These are phyloP conservation scores for Eimeria brunetti DNA, from an alignment of 169 alveolate genomes.

Conservation along the genomic window DNA sequence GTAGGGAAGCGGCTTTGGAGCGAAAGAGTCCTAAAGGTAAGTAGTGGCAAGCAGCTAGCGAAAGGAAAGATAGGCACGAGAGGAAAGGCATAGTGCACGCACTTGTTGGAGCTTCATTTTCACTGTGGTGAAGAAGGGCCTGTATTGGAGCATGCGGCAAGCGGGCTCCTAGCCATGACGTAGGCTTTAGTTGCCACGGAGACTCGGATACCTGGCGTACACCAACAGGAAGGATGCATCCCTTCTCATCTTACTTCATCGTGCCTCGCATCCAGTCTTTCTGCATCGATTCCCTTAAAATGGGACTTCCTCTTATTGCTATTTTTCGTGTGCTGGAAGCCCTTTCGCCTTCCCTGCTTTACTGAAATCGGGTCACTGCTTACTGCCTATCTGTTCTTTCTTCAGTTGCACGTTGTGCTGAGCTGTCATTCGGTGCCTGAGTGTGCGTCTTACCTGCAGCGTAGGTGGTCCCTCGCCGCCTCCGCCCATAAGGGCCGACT, in stretches of 20 bases:
- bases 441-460: constrained; percentile 23
- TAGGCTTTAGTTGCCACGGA: constrained; percentile 46
- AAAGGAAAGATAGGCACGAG: neutral
- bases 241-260: neutral
- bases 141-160: constrained; percentile 63
- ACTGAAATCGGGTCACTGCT: neutral
- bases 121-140: constrained; percentile 33
- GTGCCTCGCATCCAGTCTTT: neutral
- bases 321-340: neutral
- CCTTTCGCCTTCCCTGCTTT: neutral
- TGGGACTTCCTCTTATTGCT: neutral
- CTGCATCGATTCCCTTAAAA: neutral
- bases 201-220: constrained; percentile 72
- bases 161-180: constrained; percentile 75
- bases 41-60: neutral
- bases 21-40: neutral
- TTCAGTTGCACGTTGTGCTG: neutral
- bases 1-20: neutral
- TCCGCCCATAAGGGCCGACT: constrained; percentile 46
- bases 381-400: neutral
- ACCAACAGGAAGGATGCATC: neutral
- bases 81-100: neutral
- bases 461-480: constrained; percentile 21
- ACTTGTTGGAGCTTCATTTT: constrained; percentile 24
- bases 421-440: neutral